phyloP scores from a whole-genome alignment of 345 rosid genomes.

The Citrus medica region DNA sequence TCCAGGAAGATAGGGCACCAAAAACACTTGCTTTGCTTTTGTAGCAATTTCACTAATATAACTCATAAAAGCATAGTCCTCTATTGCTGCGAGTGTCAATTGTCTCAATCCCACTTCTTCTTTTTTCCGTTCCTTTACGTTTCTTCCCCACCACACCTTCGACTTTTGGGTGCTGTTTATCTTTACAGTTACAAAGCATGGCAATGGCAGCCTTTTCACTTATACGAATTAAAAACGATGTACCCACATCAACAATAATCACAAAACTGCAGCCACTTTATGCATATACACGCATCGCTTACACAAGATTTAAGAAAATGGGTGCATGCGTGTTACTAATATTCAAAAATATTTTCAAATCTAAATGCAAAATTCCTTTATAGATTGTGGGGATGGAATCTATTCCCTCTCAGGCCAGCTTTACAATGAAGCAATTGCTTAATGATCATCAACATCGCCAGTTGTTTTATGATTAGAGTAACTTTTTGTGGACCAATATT shows the following conservation, averaged over 20 bases:
- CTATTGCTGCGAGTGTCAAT: not conserved
- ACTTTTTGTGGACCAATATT: slow-evolving; percentile 37
- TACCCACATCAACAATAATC: not conserved
- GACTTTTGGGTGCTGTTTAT: not conserved
- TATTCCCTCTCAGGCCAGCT: slow-evolving; percentile 18
- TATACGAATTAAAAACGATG: not conserved
- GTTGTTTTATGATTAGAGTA: slow-evolving; percentile 27
- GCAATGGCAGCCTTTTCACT: slow-evolving; percentile 31
- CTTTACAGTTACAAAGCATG: slow-evolving; percentile 19
- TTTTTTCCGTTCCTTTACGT: not conserved
- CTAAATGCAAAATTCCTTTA: slow-evolving; percentile 7
- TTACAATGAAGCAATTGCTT: slow-evolving; percentile 26
- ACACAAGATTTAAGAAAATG: slow-evolving; percentile 23
- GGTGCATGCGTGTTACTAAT: not conserved
- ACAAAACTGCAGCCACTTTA: slow-evolving; percentile 4
- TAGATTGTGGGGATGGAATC: slow-evolving; percentile 39
- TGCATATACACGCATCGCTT: not conserved
- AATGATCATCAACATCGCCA: slow-evolving; percentile 24
- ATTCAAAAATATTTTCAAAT: slow-evolving; percentile 7
- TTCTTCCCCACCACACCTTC: not conserved
- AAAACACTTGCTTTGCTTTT: not conserved
- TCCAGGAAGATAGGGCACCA: not conserved
- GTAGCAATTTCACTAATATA: not conserved
- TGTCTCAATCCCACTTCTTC: not conserved
- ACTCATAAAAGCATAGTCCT: not conserved